Base-by-base conservation (phyloP, 495 filamentous ascomycete genomes). In the Penicillium steckii region DNA sequence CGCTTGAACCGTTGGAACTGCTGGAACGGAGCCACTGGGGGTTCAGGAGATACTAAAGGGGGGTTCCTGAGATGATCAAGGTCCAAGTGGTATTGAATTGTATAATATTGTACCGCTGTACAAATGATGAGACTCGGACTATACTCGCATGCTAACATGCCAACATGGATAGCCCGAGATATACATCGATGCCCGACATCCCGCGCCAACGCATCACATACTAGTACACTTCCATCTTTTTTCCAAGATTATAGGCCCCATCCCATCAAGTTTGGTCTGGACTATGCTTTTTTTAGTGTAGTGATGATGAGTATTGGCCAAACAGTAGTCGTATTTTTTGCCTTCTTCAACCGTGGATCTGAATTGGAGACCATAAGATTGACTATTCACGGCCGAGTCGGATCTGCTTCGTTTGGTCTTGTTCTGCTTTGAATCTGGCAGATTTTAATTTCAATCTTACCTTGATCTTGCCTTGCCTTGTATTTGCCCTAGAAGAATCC, bases 261-360 rank as follows among this genome's bases (percentile, higher is more conserved):
- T n/a, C n/a, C n/a, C n/a, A n/a, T n/a, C n/a, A n/a, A n/a, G n/a
- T n/a, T n/a, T n/a, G n/a, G n/a, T n/a, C n/a, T n/a, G n/a, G n/a
- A n/a, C n/a, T n/a, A n/a, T n/a, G n/a, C n/a, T n/a, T n/a, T 8
- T 15, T 13, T 13, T 40, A 5, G 24, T 35, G 22, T 37, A 48
- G 6, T 12, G 22, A 42, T 18, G n/a, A n/a, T n/a, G n/a, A n/a
- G n/a, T n/a, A n/a, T 27, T 15, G 26, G 26, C 26, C 26, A 5
- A 18, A 24, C 8, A 38, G 38, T 53, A 48, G 27, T 25, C 29
- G 25, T 29, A 48, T 41, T 23, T 8, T 41, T 41, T 2, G 38
- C 38, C 38, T 41, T 19, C 44, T 46, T 52, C 48, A 64, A 64
- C 61, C 58, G 43, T 64, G 61, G 60, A 47, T 41, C 45, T 53